Base-by-base conservation (phyloP, 208 protist genomes). In the Trypanosoma boissoni region DNA sequence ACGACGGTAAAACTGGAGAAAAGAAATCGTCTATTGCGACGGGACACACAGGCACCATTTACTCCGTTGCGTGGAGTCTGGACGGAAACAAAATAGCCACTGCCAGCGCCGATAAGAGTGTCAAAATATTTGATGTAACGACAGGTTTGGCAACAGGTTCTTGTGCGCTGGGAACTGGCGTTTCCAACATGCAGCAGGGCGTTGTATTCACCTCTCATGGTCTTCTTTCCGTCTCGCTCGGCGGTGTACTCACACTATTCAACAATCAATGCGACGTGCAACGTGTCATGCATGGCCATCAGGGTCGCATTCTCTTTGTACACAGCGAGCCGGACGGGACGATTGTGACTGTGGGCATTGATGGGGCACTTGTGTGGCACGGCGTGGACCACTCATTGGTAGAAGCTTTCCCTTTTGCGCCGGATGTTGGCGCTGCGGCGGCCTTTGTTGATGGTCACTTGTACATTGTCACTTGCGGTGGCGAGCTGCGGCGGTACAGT, bases 1-100 rank as follows among this genome's bases (percentile, higher is more conserved):
- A 81, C 45, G 79, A 90, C 49, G 75, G 74, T 32, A 70, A 55
- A 12, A 88, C 77, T 14, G 80, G 49, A n/a, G 69, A 74, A 20
- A 43, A 56, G 27, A 29, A 56, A 20, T 28, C 39, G 21, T 26
- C 12, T 18, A 63, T 85, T 37, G 36, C 60, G 5, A 73, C 64
- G 32, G 51, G 44, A 12, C 83, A 91, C 65, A 76, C 51, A 3
- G 71, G 72, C 2, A 77, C 66, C 23, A 70, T 86, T 27, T 85
- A 76, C 58, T 28, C 63, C 20, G 34, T 83, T 43, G 65, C 60
- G 2, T 83, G 76, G 76, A 73, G 72, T 18, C 52, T 55, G 8
- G 72, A 83, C 41, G 64, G 72, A 18, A 46, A 8, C 29, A 31
- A 45, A 41, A 28, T 83, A n/a, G 61, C 58, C 12, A 78, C 76